Evolutionary conservation across 805 yeast genomes (phyloP).

Genomic region (Cyberlindnera meyerae): DNA sequence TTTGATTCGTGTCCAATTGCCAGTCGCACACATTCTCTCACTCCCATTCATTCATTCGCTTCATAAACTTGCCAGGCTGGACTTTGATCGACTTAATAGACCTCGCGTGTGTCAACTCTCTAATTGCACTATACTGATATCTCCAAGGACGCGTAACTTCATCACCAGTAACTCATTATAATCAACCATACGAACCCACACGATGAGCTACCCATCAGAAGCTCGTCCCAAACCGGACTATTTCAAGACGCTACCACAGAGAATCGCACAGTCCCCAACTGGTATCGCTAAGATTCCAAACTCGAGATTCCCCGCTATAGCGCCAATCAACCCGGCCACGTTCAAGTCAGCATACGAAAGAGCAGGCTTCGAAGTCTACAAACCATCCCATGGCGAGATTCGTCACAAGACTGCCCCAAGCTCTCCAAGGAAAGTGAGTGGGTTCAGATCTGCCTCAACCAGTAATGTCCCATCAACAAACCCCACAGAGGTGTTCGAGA

Average conservation of each 20-base stretch:
- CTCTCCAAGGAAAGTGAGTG: constrained; percentile 2
- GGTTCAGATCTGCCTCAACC: constrained; percentile 14
- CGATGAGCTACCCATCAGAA: constrained; percentile 3
- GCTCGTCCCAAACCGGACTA: constrained; percentile 15
- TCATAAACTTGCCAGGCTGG: no score
- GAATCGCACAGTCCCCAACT: constrained; percentile 22
- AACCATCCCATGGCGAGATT: constrained; percentile 14
- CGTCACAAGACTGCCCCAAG: constrained; percentile 2
- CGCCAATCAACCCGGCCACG: constrained; percentile 43
- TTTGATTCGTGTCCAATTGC: no score
- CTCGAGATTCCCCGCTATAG: constrained; percentile 64
- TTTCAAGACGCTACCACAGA: constrained; percentile 25
- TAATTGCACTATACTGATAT: no score
- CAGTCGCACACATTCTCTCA: no score
- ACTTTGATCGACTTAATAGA: no score
- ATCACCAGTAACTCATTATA: no score
- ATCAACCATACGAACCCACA: no score
- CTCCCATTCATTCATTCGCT: no score
- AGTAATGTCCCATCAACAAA: constrained; percentile 6
- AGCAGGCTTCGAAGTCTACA: constrained; percentile 71
- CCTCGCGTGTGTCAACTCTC: no score
- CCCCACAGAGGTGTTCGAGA: neutral
- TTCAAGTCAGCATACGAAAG: constrained; percentile 72
- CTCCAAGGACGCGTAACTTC: no score
- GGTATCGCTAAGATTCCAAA: constrained; percentile 30